These are phyloP conservation scores for Amauroascus niger DNA, from an alignment of 2,329 filamentous ascomycete genomes.

Conservation along the genomic window DNA sequence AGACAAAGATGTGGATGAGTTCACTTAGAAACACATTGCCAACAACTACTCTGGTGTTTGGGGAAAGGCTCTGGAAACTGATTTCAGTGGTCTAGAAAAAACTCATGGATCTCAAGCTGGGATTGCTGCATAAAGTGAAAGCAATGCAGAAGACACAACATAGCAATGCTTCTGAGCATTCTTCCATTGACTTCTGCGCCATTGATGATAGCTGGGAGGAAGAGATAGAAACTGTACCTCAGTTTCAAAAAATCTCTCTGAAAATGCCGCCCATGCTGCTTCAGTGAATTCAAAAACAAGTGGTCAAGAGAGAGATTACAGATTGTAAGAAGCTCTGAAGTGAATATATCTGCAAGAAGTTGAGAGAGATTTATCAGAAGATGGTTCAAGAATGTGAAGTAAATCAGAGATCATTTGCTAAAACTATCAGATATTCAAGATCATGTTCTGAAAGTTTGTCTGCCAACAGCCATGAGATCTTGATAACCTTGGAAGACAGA, in stretches of 20 bases:
- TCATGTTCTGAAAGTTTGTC: background rate
- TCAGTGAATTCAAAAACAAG: slow-evolving; percentile 3
- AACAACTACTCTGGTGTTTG: background rate
- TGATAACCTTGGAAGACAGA: background rate
- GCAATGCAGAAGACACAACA: background rate
- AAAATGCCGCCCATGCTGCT: background rate
- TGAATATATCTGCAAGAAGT: slow-evolving; percentile 1
- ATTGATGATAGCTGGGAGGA: slow-evolving; percentile 6
- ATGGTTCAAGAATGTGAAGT: slow-evolving; percentile 5
- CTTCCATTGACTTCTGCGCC: background rate
- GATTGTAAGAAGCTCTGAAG: background rate
- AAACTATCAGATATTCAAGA: background rate
- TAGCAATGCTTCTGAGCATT: slow-evolving; percentile 3
- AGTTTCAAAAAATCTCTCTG: background rate
- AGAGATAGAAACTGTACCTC: background rate
- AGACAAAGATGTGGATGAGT: background rate
- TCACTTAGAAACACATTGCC: background rate
- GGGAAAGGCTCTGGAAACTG: background rate
- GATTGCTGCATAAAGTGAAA: background rate
- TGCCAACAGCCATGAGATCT: too few species aligned
- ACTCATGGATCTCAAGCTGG: background rate
- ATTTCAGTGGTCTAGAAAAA: background rate
- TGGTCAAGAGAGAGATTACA: background rate
- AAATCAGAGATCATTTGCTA: background rate
- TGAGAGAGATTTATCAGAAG: background rate